Base-by-base conservation (phyloP, 805 yeast genomes). In the Pichia pseudocactophila region DNA sequence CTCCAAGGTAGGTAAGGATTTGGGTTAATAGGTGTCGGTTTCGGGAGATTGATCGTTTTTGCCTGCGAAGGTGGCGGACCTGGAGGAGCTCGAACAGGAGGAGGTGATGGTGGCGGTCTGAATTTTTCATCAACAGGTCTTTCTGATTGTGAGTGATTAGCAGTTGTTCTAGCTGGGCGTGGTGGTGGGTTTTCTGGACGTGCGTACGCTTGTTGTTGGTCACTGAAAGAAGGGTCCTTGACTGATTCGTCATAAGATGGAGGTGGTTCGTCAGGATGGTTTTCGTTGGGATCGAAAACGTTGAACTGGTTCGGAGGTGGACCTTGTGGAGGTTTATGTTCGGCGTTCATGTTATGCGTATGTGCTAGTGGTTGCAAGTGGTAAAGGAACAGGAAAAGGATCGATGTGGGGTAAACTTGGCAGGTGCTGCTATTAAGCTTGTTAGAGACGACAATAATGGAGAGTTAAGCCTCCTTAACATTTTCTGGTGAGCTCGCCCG, bases 1-100 rank as follows among this genome's bases (percentile, higher is more conserved):
- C 59, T 58, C 76, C 84, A 82, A 0, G 89, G 84, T 7, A 79
- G 63, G 1, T 57, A 48, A 2, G 69, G 66, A 46, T 72, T 71
- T 31, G 76, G 51, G 26, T 48, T 45, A 15, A 38, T 39, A 13
- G 47, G 47, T 4, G 51, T 43, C 16, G 51, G 42, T 18, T 44
- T 42, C 4, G 45, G 41, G 9, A 45, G 19, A 25, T 31, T 28
- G 6, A 28, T 28, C 31, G 31, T 28, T 11, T 11, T 34, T 13
- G 30, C 19, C 7, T 26, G 18, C 15, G 52, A 50, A 2, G 32
- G 18, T 13, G 10, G 39, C 12, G 30, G 39, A 7, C 18, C 16
- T 5, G 38, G 22, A 8, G 32, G 11, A 4, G 36, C 34, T 15
- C 31, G 27, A 27, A 31, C 32, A 26, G 26, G 18, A 30, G 33